Evolutionary conservation across 768 basidiomycete genomes (phyloP).

Genomic region (Agrocybe chaxingu): DNA sequence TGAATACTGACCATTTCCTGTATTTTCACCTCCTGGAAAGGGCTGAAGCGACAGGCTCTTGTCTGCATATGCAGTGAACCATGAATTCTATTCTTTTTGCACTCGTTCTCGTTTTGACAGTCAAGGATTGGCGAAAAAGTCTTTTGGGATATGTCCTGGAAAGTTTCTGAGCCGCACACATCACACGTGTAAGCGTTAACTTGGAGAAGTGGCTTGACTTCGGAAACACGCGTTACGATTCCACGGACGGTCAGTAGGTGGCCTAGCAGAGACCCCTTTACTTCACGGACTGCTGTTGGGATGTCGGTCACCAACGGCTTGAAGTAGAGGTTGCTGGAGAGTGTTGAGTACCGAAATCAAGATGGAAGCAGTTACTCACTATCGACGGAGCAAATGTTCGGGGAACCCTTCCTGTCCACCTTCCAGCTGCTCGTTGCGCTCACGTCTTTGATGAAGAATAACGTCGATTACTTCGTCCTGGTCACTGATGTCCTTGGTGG

Average conservation of each 20-base stretch:
- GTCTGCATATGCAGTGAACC: slow-evolving; percentile 98
- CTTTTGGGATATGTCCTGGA: slow-evolving; percentile 93
- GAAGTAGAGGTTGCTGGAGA: slow-evolving; percentile 87
- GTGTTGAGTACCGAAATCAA: slow-evolving; percentile 12
- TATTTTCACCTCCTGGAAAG: slow-evolving; percentile 98
- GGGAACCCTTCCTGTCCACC: slow-evolving; percentile 81
- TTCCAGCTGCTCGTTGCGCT: slow-evolving; percentile 81
- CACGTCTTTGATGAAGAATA: slow-evolving; percentile 89
- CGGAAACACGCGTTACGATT: slow-evolving; percentile 97
- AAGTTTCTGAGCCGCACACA: slow-evolving; percentile 96
- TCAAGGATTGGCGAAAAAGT: slow-evolving; percentile 86
- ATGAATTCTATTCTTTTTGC: slow-evolving; percentile 80
- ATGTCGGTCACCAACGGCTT: slow-evolving; percentile 75
- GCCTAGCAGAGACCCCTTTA: slow-evolving; percentile 84
- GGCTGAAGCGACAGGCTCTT: slow-evolving; percentile 92
- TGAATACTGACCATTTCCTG: slow-evolving; percentile 84
- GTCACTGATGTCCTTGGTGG: slow-evolving; percentile 86
- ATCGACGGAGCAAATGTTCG: slow-evolving; percentile 87
- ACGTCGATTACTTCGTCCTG: slow-evolving; percentile 96
- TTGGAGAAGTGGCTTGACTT: slow-evolving; percentile 95
- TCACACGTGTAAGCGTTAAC: slow-evolving; percentile 99
- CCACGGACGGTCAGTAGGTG: slow-evolving; percentile 94
- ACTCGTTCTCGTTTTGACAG: slow-evolving; percentile 84
- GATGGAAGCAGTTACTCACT: slow-evolving; percentile 57
- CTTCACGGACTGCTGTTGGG: slow-evolving; percentile 87